These are phyloP conservation scores for Schrenkiella parvula DNA, from an alignment of 345 rosid species.

Conservation along the genomic window DNA sequence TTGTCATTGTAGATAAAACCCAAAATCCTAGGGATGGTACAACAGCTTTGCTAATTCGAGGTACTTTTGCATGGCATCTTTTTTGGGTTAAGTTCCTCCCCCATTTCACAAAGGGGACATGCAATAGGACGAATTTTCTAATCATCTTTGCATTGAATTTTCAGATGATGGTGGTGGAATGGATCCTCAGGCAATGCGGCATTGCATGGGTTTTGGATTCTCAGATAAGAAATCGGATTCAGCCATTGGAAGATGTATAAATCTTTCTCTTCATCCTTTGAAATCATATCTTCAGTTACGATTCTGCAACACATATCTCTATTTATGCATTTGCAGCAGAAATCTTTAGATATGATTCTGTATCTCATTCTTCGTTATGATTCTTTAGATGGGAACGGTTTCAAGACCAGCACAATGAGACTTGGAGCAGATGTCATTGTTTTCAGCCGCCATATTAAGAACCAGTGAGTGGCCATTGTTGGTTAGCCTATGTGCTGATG, in stretches of 20 bases:
- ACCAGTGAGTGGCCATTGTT: constrained; percentile 50
- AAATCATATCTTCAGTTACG: constrained; percentile 11
- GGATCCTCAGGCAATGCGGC: constrained; percentile 84
- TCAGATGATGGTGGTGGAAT: constrained; percentile 98
- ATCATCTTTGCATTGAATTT: not conserved
- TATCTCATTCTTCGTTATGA: constrained; percentile 26
- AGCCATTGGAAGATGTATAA: constrained; percentile 81
- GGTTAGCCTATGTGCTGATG: not conserved
- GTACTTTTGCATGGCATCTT: constrained; percentile 32
- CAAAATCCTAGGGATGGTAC: constrained; percentile 71
- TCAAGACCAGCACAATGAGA: constrained; percentile 97
- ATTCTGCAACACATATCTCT: constrained; percentile 11
- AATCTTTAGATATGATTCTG: constrained; percentile 1
- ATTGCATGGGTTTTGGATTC: constrained; percentile 95
- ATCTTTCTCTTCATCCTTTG: constrained; percentile 17
- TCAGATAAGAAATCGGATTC: constrained; percentile 74
- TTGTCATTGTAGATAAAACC: constrained; percentile 81
- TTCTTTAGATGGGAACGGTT: constrained; percentile 92
- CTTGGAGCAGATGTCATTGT: constrained; percentile 95
- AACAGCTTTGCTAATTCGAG: constrained; percentile 73
- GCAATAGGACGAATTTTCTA: not conserved
- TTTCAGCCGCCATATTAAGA: constrained; percentile 61
- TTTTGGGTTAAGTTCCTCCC: constrained; percentile 3
- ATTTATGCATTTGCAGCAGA: not conserved
- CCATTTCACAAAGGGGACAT: not conserved